These are phyloP conservation scores for Chamaenerion angustifolium DNA, from an alignment of 345 rosid genomes.

Conservation along the genomic window DNA sequence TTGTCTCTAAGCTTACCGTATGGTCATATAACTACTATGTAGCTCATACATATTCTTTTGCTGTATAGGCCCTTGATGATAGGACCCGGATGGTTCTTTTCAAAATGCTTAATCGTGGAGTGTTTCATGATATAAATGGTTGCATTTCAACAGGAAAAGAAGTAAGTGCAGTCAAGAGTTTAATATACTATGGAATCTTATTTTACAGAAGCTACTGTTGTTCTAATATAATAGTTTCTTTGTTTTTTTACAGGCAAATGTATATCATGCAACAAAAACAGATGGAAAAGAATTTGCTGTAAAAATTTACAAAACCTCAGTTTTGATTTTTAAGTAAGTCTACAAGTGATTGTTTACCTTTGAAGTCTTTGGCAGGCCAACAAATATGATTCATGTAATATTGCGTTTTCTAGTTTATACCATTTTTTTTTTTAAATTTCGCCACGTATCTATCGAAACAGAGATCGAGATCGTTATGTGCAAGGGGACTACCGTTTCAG, in stretches of 20 bases:
- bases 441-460: constrained; percentile 7
- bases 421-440: background rate
- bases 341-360: background rate
- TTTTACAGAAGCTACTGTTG: too few species aligned
- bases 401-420: background rate
- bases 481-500: constrained; percentile 97
- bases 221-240: constrained; percentile 2
- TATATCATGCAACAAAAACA: constrained; percentile 82
- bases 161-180: constrained; percentile 19
- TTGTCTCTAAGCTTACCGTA: too few species aligned
- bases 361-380: too few species aligned
- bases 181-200: too few species aligned
- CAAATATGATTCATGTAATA: background rate
- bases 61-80: constrained; percentile 73
- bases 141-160: constrained; percentile 98
- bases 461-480: constrained; percentile 94
- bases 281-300: constrained; percentile 81
- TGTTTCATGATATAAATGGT: constrained; percentile 73
- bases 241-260: constrained; percentile 61
- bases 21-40: background rate
- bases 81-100: constrained; percentile 88
- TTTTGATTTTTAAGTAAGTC: constrained; percentile 79
- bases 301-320: constrained; percentile 87
- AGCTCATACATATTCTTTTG: background rate
- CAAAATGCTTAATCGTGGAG: constrained; percentile 83